These are phyloP conservation scores for Excoecaria agallocha DNA, from an alignment of 345 rosid genomes.

Conservation along the genomic window DNA sequence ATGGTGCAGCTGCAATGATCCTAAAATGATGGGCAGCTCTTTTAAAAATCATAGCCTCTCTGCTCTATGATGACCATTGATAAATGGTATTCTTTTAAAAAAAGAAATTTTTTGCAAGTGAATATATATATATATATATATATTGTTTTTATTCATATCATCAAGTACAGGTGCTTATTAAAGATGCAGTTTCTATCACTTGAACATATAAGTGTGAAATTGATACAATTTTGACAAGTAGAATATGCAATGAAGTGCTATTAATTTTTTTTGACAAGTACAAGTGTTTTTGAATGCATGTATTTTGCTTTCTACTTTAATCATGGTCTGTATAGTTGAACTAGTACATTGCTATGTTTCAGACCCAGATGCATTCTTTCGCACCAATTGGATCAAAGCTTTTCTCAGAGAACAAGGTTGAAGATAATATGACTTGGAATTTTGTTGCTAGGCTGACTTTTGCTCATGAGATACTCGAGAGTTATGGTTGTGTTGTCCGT, in stretches of 20 bases:
- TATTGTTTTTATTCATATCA: too few species aligned
- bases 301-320: background rate
- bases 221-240: too few species aligned
- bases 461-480: constrained; percentile 88
- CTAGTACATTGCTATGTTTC: constrained; percentile 22
- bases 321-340: background rate
- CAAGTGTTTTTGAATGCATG: background rate
- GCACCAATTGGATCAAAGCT: constrained; percentile 82
- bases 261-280: too few species aligned
- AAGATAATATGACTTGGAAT: constrained; percentile 99
- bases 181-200: too few species aligned
- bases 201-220: too few species aligned
- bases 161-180: too few species aligned
- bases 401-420: constrained; percentile 63
- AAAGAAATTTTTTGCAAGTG: too few species aligned
- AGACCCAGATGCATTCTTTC: constrained; percentile 90
- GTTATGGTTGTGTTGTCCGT: constrained; percentile 79
- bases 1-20: background rate
- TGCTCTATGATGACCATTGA: background rate
- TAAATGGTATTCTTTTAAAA: too few species aligned
- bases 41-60: background rate
- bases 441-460: constrained; percentile 85
- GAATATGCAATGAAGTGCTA: too few species aligned
- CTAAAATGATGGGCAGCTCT: background rate
- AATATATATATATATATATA: too few species aligned